Percentiles rank a stretch among this genome's conserved stretches.
phyloP scores from a whole-genome alignment of 768 basidiomycete species.

The Hirschioporus abietinus region DNA sequence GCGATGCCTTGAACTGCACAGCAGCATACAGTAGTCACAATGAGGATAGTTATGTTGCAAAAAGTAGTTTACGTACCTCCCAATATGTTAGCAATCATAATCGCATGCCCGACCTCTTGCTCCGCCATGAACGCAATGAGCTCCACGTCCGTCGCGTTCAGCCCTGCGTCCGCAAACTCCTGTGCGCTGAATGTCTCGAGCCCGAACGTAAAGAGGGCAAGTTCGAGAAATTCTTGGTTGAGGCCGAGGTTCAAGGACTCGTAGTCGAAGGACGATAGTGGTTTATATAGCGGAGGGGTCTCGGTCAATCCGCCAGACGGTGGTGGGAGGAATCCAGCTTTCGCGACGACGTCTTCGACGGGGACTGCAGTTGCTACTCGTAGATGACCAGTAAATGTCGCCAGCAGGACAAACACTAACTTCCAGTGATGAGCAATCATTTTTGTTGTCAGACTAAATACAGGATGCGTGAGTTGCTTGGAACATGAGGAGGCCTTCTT shows the following conservation, averaged over 20 bases:
- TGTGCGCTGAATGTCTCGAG: conserved; percentile 45
- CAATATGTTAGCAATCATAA: conserved; percentile 46
- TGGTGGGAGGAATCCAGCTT: not conserved
- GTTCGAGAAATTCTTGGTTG: conserved; percentile 62
- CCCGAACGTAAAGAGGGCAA: conserved; percentile 54
- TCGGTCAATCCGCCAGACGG: conserved; percentile 23
- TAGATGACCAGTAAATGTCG: not conserved
- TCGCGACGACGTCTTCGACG: not conserved
- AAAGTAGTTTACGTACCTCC: conserved; percentile 27
- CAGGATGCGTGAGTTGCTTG: too few species aligned
- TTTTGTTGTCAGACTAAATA: too few species aligned
- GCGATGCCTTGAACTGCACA: conserved; percentile 30
- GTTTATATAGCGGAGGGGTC: conserved; percentile 28
- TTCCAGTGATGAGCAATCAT: not conserved
- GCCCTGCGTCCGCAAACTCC: conserved; percentile 51
- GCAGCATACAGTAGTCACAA: conserved; percentile 12
- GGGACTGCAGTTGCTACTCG: not conserved
- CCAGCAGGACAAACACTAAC: not conserved
- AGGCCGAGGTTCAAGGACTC: conserved; percentile 53
- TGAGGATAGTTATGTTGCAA: not conserved
- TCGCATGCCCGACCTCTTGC: conserved; percentile 60
- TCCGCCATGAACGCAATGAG: conserved; percentile 60
- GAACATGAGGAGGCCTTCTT: too few species aligned
- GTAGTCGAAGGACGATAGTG: conserved; percentile 41
- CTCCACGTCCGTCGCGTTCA: conserved; percentile 46